Base-by-base conservation (phyloP, 768 basidiomycete genomes). In the Pisolithus marmoratus region DNA sequence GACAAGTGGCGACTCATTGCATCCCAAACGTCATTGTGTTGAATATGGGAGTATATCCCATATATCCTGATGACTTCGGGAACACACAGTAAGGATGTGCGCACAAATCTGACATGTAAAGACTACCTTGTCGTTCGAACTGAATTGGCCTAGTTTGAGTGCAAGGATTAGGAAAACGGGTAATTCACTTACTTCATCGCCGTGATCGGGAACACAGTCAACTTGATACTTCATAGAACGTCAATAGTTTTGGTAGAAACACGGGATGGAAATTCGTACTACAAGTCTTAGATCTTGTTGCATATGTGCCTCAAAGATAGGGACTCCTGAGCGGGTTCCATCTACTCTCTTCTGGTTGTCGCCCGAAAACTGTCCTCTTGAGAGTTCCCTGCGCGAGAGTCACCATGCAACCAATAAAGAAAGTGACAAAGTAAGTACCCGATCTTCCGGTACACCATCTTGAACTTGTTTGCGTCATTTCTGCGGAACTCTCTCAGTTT, bases 221-320 rank as follows among this genome's bases (percentile, higher is more conserved):
- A 80, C 56, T 59, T 78, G 78, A 54, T 80, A 79, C 78, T 79
- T 48, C 20, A 45, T 8, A 5, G 14, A 2, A 22, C 24, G n/a
- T 62, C 11, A 57, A 38, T 27, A n/a, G 15, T 14, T 1, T 1
- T 12, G 38, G 24, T 15, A 19, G 38, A 8, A 2, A 7, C 9
- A 46, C 41, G 8, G 22, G 36, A 38, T 38, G 24, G 31, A 5
- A 34, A 36, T 24, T 64, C 76, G 4, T 58, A 81, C 81, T 2
- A 84, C n/a, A n/a, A n/a, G n/a, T n/a, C n/a, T n/a, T n/a, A n/a
- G n/a, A n/a, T n/a, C 79, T 0, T 69, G 58, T 9, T 77, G 78
- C 74, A 86, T 81, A 61, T 84, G 85, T 0, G 86, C 86, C 59
- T 86, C 84, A 48, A 75, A 87, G 9, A 87, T 75, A 0, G 85